Conservation (phyloP, 1,284 basidiomycete species). For the Cryptococcus neoformans region DNA sequence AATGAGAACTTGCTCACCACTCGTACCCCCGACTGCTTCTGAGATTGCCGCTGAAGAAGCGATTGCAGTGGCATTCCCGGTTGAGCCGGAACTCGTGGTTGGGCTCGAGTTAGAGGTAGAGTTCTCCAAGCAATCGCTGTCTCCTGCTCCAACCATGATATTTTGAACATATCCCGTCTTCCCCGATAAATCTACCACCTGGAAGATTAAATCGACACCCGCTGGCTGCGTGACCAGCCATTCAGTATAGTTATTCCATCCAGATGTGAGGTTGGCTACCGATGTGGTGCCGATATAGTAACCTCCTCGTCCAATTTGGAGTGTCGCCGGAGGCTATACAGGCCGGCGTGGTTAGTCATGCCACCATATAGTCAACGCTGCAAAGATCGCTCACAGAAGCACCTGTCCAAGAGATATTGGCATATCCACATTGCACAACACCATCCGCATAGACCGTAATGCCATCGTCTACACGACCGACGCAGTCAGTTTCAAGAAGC, state of each 20-base stretch:
- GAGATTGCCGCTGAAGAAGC: too few species aligned
- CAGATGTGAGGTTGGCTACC: conserved; percentile 17
- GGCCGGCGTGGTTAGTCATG: neutral
- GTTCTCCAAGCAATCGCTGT: neutral
- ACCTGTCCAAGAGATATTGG: conserved; percentile 41
- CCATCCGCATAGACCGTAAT: conserved; percentile 33
- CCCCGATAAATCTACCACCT: conserved; percentile 36
- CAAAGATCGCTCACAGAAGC: conserved; percentile 26
- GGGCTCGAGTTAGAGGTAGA: too few species aligned
- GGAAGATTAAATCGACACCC: conserved; percentile 39
- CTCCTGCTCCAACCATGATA: conserved; percentile 23
- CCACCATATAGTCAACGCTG: too few species aligned
- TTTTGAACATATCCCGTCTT: conserved; percentile 42
- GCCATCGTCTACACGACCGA: conserved; percentile 24
- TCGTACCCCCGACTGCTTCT: neutral
- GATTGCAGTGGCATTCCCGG: too few species aligned
- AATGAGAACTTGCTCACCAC: neutral
- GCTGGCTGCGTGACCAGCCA: conserved; percentile 37
- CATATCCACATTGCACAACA: conserved; percentile 39
- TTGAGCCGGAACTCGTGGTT: too few species aligned
- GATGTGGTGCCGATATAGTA: conserved; percentile 36
- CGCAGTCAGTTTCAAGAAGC: too few species aligned
- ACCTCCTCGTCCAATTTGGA: conserved; percentile 40
- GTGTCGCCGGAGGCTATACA: conserved; percentile 29
- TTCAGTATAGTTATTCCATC: conserved; percentile 18